Percentiles rank a stretch among this genome's conserved stretches.
These are phyloP conservation scores for Sideroxylon spinosum DNA, from an alignment of 179 eudicot species.

Conservation along the genomic window DNA sequence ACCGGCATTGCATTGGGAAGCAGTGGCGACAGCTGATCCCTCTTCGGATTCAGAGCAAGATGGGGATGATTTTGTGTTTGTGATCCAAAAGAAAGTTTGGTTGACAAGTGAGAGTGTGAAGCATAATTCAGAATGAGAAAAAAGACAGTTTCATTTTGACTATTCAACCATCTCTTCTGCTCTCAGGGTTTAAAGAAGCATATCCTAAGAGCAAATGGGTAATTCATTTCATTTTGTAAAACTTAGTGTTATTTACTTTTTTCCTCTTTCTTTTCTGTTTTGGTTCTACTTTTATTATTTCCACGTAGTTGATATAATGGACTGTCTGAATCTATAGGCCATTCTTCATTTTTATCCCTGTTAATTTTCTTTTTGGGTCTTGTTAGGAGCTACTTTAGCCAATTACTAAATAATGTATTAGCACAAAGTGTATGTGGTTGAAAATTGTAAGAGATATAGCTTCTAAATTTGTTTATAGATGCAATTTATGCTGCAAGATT, in stretches of 20 bases:
- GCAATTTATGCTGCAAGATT: slow-evolving; percentile 1
- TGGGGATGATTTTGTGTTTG: slow-evolving; percentile 59
- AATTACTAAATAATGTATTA: slow-evolving; percentile 12
- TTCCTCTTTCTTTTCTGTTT: neutral
- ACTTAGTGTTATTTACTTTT: slow-evolving; percentile 1
- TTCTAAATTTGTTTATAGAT: slow-evolving; percentile 9
- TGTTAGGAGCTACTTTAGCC: slow-evolving; percentile 14
- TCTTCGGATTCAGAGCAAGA: slow-evolving; percentile 53
- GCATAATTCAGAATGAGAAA: slow-evolving; percentile 44
- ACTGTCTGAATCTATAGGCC: slow-evolving; percentile 14
- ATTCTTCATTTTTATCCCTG: slow-evolving; percentile 7
- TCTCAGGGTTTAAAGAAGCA: slow-evolving; percentile 11
- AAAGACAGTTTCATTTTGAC: neutral
- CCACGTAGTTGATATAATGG: slow-evolving; percentile 17
- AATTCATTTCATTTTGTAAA: slow-evolving; percentile 21
- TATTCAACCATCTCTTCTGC: neutral
- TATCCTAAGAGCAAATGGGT: slow-evolving; percentile 14
- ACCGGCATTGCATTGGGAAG: slow-evolving; percentile 88
- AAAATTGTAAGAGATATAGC: slow-evolving; percentile 1
- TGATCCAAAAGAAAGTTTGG: slow-evolving; percentile 89
- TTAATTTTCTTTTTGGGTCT: neutral
- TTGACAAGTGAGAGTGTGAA: slow-evolving; percentile 59
- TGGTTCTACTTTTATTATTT: slow-evolving; percentile 3
- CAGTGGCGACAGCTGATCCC: slow-evolving; percentile 54
- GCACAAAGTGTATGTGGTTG: slow-evolving; percentile 6